Evolutionary conservation across 2,329 filamentous ascomycete species (phyloP), one percentile per base, ranked within the genome.

Genomic region (Lithohypha guttulata): DNA sequence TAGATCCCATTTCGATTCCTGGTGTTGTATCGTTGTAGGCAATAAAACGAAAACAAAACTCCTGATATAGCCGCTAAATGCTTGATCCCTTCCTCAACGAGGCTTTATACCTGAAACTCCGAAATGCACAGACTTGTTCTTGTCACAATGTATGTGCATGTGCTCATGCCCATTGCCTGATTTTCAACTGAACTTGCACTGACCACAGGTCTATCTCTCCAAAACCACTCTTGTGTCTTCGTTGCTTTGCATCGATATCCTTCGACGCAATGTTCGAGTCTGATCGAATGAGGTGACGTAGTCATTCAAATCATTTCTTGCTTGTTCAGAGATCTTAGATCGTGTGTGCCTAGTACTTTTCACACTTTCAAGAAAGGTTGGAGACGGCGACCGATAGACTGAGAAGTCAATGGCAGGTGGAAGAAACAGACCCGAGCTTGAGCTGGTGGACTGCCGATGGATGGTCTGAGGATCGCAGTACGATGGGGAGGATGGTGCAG

Each of bases 231-330:
- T n/a, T n/a, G n/a, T n/a, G n/a, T n/a, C n/a, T n/a, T n/a, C n/a
- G 26, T 46, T 48, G 49, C 49, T 46, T 38, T 50, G 48, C 49
- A 52, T 47, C 1, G 49, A 52, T 14, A 52, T 48, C 46, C 50
- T 49, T 31, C 60, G 55, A 47, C 63, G 56, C 43, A 64, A 55
- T 43, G 65, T 61, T 27, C 83, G 73, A 42, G 81, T 79, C 50
- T 86, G 82, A 61, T 95, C 87, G 58, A 95, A 94, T 2, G 82
- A 85, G 56, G 81, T 83, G 50, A 84, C 83, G 61, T 95, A 95
- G 50, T 81, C 80, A 56, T 80, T 77, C 23, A 95, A 73, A 59
- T 93, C 85, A 59, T 75, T 78, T 53, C 77, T 77, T 19, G 83
- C 79, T 60, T 82, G 81, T 48, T 83, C 78, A 3, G 85, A 86